These are phyloP conservation scores for Diutina siamensis DNA, from an alignment of 1,139 yeast genomes.

Conservation along the genomic window DNA sequence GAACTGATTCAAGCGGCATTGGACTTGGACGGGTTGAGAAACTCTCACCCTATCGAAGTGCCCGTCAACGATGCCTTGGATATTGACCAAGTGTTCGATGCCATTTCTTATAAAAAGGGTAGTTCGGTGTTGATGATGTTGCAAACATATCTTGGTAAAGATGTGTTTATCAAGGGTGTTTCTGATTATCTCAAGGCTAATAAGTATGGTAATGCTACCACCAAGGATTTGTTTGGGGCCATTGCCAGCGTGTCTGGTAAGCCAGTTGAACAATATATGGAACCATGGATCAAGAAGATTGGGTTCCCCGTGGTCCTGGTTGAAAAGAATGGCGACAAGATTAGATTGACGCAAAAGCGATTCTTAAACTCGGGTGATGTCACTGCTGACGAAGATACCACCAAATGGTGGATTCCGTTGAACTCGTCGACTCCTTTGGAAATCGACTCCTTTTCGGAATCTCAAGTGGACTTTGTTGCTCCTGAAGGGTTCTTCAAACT, in stretches of 20 bases:
- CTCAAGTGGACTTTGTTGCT: slow-evolving; percentile 9
- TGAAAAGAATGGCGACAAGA: slow-evolving; percentile 12
- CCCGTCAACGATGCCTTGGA: slow-evolving; percentile 44
- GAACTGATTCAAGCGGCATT: slow-evolving; percentile 41
- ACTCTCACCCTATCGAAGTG: slow-evolving; percentile 49
- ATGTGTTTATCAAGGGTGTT: slow-evolving; percentile 17
- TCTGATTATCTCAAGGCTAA: slow-evolving; percentile 17
- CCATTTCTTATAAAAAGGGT: slow-evolving; percentile 18
- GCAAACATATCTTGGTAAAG: slow-evolving; percentile 17
- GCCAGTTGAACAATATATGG: slow-evolving; percentile 17
- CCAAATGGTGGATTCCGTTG: slow-evolving; percentile 72
- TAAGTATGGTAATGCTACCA: slow-evolving; percentile 18
- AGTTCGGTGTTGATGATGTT: slow-evolving; percentile 20
- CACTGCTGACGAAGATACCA: slow-evolving; percentile 20
- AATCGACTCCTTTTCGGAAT: slow-evolving; percentile 15
- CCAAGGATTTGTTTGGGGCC: slow-evolving; percentile 18
- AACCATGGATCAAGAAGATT: slow-evolving; percentile 17
- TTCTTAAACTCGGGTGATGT: slow-evolving; percentile 48
- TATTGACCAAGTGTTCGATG: slow-evolving; percentile 45
- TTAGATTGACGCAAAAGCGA: slow-evolving; percentile 39
- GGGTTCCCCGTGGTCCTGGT: slow-evolving; percentile 19
- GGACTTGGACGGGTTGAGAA: slow-evolving; percentile 39
- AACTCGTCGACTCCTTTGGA: slow-evolving; percentile 12
- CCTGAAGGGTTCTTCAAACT: slow-evolving; percentile 35
- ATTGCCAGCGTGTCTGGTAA: slow-evolving; percentile 15